Percentiles rank a stretch among this genome's conserved stretches.
These are phyloP conservation scores for Emmonsiellopsis sp. DNA, from an alignment of 2,329 filamentous ascomycete species.

Conservation along the genomic window DNA sequence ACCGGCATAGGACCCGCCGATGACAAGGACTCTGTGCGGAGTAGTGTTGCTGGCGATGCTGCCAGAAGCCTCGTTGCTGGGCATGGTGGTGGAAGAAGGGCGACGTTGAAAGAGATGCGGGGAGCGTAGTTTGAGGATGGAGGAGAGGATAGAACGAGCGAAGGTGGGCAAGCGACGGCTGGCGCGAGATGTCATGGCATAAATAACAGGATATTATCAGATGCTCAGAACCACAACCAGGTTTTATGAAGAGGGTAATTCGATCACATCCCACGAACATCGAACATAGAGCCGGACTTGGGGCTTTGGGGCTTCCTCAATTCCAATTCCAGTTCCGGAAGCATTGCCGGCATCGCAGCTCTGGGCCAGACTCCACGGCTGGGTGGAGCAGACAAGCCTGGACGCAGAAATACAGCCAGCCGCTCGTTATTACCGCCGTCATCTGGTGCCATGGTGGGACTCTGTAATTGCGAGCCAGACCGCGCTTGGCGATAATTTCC, in stretches of 20 bases:
- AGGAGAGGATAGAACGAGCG: not conserved
- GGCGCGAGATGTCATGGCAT: not conserved
- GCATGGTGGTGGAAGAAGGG: slow-evolving; percentile 32
- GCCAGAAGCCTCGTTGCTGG: slow-evolving; percentile 1
- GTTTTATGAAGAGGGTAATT: too few species aligned
- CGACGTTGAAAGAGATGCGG: not conserved
- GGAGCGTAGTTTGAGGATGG: not conserved
- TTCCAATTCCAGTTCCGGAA: too few species aligned
- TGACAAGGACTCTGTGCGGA: slow-evolving; percentile 48
- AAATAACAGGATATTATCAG: not conserved
- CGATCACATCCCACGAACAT: too few species aligned
- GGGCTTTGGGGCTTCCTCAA: too few species aligned
- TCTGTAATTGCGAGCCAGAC: not conserved
- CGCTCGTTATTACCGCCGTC: not conserved
- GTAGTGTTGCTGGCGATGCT: not conserved
- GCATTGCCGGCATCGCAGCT: too few species aligned
- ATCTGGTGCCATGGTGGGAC: too few species aligned
- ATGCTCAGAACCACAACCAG: too few species aligned
- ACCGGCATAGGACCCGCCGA: slow-evolving; percentile 64
- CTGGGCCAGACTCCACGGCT: too few species aligned
- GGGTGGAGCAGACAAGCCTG: too few species aligned
- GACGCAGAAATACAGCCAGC: not conserved
- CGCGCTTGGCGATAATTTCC: not conserved
- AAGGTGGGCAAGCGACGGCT: not conserved
- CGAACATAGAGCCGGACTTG: too few species aligned